Base-by-base conservation (phyloP, 495 filamentous ascomycete genomes). In the Lasiosphaeria miniovina region DNA sequence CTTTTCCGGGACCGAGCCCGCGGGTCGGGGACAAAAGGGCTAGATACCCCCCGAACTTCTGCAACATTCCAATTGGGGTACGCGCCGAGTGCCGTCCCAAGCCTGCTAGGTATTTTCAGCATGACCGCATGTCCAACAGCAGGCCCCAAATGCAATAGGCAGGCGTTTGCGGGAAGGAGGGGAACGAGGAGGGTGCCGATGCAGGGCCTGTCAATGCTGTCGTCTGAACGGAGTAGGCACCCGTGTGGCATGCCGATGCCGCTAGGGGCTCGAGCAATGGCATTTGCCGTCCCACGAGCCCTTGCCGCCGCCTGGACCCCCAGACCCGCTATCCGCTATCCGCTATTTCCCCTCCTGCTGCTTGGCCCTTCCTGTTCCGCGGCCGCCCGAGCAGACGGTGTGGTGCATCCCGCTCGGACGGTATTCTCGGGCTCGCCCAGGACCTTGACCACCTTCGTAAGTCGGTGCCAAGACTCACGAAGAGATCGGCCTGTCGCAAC, bases 1-100 rank as follows among this genome's bases (percentile, higher is more conserved):
- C 50, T 24, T 38, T 36, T 41, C 60, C 64, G 64, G 64, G 60
- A 66, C 64, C 64, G 64, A 66, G 52, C 35, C 43, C 36, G 35
- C 62, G 48, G 62, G 62, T 65, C 62, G 62, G 62, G 33, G 17
- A 64, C 55, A 31, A 33, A 40, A 55, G 32, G 17, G 46, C 8
- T 40, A 36, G n/a, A 33, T 46, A 45, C 32, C 34, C 48, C 38
- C 58, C 54, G 52, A 61, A 24, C 6, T 11, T n/a, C 43, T 46
- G 43, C 43, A 46, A n/a, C 43, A 46, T n/a, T 46, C 43, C 12
- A 35, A 40, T 57, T 24, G 31, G 36, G 31, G 48, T 38, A 4
- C 33, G 8, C 15, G 35, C 31, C 12, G 33, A 55, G 12, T 46
- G 43, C 43, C 43, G 12, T 11, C 43, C 43, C 12, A 14, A 35